Evolutionary conservation across 2,329 filamentous ascomycete species (phyloP), one percentile per base, ranked within the genome.

Genomic region (Ceratocystis lukuohia): DNA sequence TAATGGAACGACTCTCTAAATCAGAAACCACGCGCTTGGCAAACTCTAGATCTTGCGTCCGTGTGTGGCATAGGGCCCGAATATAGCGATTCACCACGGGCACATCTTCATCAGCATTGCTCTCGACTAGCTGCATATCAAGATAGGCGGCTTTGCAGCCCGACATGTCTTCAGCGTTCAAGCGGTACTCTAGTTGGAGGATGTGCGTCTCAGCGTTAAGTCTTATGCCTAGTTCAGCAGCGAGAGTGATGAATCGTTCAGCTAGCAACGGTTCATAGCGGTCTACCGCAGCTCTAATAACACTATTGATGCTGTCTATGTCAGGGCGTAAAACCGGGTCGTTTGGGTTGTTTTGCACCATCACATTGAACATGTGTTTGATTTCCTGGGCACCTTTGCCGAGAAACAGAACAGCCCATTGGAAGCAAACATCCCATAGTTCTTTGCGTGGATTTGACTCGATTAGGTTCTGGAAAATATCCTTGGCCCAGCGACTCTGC

Each of bases 1-100:
- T 82, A 6, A 84, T 83, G 65, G 85, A 80, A 10, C 85, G 84
- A 71, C 91, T 84, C 67, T 91, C 86, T 2, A 95, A 77, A 59
- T 88, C 84, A 66, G 87, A 84, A 0, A 90, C 82, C 50, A 95
- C 81, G n/a, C 85, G 82, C 70, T 88, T 83, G 56, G 96, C 85
- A 44, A 83, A 82, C 50, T 87, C 82, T 71, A 91, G 86, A 70
- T 88, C 79, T n/a, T 84, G 81, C 10, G 80, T 79, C 12, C 80
- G 77, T 2, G 80, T 79, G 0, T 78, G 74, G 73, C 87, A 89
- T 50, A 96, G 80, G 17, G 85, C 82, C 56, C 84, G 82, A 46
- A 96, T 81, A 66, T 93, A 87, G 68, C 81, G 79, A 74, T 94
- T 96, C 70, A 90, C 78, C 22, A 84, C 77, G 0, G 80, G 77